phyloP scores from a whole-genome alignment of 176 grass and related monocot species.

The Hordeum marinum region DNA sequence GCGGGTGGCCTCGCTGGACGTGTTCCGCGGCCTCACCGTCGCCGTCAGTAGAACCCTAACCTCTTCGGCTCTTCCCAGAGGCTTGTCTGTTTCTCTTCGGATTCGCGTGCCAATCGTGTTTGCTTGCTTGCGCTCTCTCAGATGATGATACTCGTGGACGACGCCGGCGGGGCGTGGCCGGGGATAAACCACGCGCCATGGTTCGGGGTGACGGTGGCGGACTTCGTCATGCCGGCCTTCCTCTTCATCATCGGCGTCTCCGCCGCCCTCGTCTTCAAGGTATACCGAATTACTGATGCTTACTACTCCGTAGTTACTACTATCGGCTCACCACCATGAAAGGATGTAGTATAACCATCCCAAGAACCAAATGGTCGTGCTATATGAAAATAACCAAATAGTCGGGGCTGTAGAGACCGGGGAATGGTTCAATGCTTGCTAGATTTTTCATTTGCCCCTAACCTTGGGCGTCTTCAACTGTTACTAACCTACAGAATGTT shows the following conservation, averaged over 20 bases:
- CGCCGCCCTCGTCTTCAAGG: constrained; percentile 86
- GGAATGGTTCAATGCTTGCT: not conserved
- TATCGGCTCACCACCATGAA: not conserved
- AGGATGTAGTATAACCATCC: not conserved
- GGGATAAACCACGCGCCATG: constrained; percentile 92
- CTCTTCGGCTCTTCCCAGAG: not conserved
- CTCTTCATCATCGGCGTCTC: constrained; percentile 92
- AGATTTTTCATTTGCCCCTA: not conserved
- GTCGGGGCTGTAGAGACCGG: not conserved
- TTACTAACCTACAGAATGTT: not conserved
- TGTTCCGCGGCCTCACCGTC: constrained; percentile 92
- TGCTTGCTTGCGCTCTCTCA: constrained; percentile 9
- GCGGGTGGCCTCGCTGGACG: constrained; percentile 74
- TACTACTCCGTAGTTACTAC: not conserved
- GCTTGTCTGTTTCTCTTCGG: accelerated
- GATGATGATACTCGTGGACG: constrained; percentile 95
- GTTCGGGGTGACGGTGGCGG: constrained; percentile 87
- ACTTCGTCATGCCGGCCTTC: constrained; percentile 93
- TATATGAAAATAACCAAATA: not conserved
- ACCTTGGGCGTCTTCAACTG: not conserved
- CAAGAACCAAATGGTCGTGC: not conserved
- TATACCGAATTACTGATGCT: not conserved
- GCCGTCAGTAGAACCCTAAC: constrained; percentile 39
- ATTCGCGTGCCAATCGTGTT: not conserved
- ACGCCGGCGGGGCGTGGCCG: constrained; percentile 86